Percentiles rank a stretch among this genome's conserved stretches.
Evolutionary conservation across 2,329 filamentous ascomycete species (phyloP).

Genomic region (Stenocarpella maydis): DNA sequence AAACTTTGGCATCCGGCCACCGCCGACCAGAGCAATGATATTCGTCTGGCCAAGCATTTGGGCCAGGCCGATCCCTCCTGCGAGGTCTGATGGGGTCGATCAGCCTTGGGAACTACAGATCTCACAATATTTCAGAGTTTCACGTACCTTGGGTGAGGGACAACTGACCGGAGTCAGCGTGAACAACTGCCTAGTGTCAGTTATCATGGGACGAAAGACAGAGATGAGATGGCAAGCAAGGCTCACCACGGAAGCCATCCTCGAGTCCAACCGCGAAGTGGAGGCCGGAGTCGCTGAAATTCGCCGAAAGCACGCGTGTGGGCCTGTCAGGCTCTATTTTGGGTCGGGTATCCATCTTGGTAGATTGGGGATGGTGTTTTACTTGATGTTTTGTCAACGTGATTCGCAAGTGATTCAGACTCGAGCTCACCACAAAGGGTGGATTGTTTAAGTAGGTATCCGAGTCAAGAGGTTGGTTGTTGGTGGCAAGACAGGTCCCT

Average conservation of each 20-base stretch:
- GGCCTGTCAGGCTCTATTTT: constrained; percentile 80
- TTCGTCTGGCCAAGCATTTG: constrained; percentile 89
- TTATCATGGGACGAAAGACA: background rate
- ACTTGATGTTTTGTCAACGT: background rate
- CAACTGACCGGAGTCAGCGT: constrained; percentile 75
- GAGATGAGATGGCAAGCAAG: background rate
- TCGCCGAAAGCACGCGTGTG: constrained; percentile 79
- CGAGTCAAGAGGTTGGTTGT: background rate
- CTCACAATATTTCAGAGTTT: constrained; percentile 43
- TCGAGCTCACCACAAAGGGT: constrained; percentile 2
- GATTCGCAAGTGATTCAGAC: background rate
- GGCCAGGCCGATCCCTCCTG: constrained; percentile 81
- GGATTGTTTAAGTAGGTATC: background rate
- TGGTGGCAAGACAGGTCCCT: background rate
- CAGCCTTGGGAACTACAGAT: background rate
- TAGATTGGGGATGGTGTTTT: background rate
- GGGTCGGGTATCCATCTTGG: constrained; percentile 85
- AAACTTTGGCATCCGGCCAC: constrained; percentile 85
- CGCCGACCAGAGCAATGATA: constrained; percentile 89
- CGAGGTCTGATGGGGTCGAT: constrained; percentile 66
- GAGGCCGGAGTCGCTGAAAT: constrained; percentile 85
- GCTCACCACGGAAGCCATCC: constrained; percentile 82
- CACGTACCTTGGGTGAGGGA: constrained; percentile 55
- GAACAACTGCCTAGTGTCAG: constrained; percentile 67
- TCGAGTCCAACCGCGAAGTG: constrained; percentile 90